A percentile compares a stretch with the other conserved stretches of the same genome.
These are phyloP conservation scores for Irpex sp. DNA, from an alignment of 1,284 basidiomycete species.

Conservation along the genomic window DNA sequence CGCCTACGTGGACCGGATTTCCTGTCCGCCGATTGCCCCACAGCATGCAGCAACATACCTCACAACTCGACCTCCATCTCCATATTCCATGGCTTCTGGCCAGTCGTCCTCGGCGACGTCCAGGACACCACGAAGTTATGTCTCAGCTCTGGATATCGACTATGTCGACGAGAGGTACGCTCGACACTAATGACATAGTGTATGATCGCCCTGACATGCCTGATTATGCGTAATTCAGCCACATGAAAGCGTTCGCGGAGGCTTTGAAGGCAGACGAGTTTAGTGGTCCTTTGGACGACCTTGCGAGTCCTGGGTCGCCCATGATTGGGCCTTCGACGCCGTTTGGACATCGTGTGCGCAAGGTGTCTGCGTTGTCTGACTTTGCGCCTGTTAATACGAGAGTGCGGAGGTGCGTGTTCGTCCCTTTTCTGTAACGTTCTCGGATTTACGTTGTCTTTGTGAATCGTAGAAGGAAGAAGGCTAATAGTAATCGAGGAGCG, in stretches of 20 bases:
- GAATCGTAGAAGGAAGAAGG: not conserved
- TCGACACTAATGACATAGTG: not conserved
- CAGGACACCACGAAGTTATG: not conserved
- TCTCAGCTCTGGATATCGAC: constrained; percentile 36
- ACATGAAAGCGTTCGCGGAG: constrained; percentile 68
- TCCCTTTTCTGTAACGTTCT: not conserved
- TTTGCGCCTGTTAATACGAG: constrained; percentile 89
- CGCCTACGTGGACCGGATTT: not conserved
- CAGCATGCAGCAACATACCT: not conserved
- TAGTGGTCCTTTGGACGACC: constrained; percentile 26
- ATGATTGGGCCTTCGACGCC: constrained; percentile 27
- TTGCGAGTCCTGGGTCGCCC: constrained; percentile 36
- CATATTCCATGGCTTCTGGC: not conserved
- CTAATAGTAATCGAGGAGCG: constrained; percentile 40
- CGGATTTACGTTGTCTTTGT: not conserved
- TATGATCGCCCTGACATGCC: too few species aligned
- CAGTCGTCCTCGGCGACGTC: not conserved
- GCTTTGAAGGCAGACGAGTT: constrained; percentile 62
- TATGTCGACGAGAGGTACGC: constrained; percentile 70
- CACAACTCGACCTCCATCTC: not conserved
- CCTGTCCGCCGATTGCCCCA: not conserved
- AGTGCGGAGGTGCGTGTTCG: constrained; percentile 53
- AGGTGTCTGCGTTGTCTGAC: constrained; percentile 86
- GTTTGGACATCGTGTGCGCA: constrained; percentile 47
- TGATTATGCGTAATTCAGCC: constrained; percentile 37